Evolutionary conservation across 345 rosid genomes (phyloP), one percentile per base, ranked within the genome.

Genomic region (Diplotaxis tenuifolia): DNA sequence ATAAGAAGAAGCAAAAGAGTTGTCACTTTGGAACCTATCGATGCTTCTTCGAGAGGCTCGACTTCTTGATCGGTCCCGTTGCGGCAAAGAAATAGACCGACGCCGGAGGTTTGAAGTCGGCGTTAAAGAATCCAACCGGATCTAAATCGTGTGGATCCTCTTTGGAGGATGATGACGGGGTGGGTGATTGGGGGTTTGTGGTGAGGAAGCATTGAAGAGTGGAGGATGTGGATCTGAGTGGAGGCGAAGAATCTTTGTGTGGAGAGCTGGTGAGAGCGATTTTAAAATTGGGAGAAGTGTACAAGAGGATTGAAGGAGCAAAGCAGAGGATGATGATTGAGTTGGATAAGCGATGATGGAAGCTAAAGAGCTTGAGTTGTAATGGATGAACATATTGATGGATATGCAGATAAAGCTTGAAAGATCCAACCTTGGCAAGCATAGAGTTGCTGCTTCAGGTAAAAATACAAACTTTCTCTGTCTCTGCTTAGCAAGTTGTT

Each of bases 311-410:
- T 1, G 96, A 90, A 72, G 77, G 85, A 42, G 80, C 70, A 38
- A 90, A 88, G 80, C 84, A 85, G 74, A 72, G 80, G 75, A 85
- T 82, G 73, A 83, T 88, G 91, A 82, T 86, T 75, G 92, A 85
- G 38, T 78, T 90, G 86, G 93, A 90, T 84, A 88, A 82, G 73
- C 89, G 81, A 84, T 91, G 59, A 84, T 89, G 92, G 83, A 83
- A 81, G 82, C 85, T 15, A 86, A 84, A 64, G 92, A 87, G 78
- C 78, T 91, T 42, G 95, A 87, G 85, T 83, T 83, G 70, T 86
- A 86, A 61, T 76, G 89, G 54, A 86, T 91, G 95, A 82, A 86
- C 34, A 84, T 91, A 83, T 79, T 91, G 57, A 82, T 86, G 23
- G 92, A 84, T 71, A 81, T 91, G 52, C 92, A 87, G 68, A 47